Conservation (phyloP, 2,329 filamentous ascomycete species). For the Arthrobotrys iridis region DNA sequence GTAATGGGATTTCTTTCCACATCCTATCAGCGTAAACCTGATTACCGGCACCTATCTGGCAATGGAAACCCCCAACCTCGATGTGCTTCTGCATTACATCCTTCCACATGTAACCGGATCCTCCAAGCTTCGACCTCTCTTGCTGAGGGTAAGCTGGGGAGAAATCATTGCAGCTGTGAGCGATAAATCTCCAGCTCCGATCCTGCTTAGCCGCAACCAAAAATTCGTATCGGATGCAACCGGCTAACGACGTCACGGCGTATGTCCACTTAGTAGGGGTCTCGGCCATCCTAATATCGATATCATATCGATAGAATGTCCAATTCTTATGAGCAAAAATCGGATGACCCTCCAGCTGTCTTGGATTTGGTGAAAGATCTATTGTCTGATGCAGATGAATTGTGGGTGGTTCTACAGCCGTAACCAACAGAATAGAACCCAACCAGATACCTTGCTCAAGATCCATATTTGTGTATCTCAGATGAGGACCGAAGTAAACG, state of each 20-base stretch:
- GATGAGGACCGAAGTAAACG: conserved; percentile 96
- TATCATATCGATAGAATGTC: conserved; percentile 94
- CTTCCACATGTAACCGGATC: conserved; percentile 97
- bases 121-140: conserved; percentile 85
- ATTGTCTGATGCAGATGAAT: conserved; percentile 92
- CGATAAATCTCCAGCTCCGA: conserved; percentile 93
- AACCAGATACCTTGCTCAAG: conserved; percentile 89
- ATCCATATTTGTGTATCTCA: conserved; percentile 97
- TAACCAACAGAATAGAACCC: conserved; percentile 91
- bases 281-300: conserved; percentile 90
- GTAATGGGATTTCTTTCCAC: conserved; percentile 92
- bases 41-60: conserved; percentile 88
- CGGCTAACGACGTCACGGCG: conserved; percentile 93
- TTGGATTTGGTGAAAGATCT: conserved; percentile 90
- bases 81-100: conserved; percentile 97
- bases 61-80: conserved; percentile 94
- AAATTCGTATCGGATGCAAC: conserved; percentile 98
- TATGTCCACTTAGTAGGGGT: conserved; percentile 91
- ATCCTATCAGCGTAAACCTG: conserved; percentile 95
- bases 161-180: conserved; percentile 96
- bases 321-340: conserved; percentile 92
- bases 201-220: conserved; percentile 89
- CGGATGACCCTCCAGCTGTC: conserved; percentile 81
- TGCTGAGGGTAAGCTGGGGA: conserved; percentile 84
- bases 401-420: conserved; percentile 88